Evolutionary conservation across 495 filamentous ascomycete genomes (phyloP).

Genomic region (Acidomyces sp.): DNA sequence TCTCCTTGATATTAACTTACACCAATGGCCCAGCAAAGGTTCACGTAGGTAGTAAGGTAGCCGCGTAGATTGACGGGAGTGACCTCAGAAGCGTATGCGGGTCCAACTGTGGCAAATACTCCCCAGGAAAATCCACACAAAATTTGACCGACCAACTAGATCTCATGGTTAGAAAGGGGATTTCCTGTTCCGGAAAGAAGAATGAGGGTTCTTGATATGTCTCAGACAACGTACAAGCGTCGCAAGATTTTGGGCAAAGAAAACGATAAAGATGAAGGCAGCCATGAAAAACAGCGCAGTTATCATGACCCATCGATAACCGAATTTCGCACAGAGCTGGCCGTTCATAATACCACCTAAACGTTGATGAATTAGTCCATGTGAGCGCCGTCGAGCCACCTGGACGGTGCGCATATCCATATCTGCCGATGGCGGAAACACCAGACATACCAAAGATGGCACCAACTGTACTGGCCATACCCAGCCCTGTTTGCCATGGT

Average conservation of each 20-base stretch:
- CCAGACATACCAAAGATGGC: slow-evolving; percentile 1
- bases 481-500: slow-evolving; percentile 1
- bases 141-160: slow-evolving; percentile 27
- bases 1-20: too few species aligned
- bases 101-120: slow-evolving; percentile 21
- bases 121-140: slow-evolving; percentile 22
- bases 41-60: slow-evolving; percentile 28
- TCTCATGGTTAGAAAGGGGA: too few species aligned
- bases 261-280: slow-evolving; percentile 36
- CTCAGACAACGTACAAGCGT: too few species aligned
- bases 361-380: not conserved
- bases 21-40: slow-evolving; percentile 34
- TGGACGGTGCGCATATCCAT: too few species aligned
- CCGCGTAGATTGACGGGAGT: slow-evolving; percentile 9
- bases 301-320: slow-evolving; percentile 21
- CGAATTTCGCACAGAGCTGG: slow-evolving; percentile 12
- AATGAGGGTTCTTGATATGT: too few species aligned
- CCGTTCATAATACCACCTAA: slow-evolving; percentile 1
- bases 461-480: not conserved
- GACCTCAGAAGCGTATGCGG: slow-evolving; percentile 35
- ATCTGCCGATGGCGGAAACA: not conserved
- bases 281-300: slow-evolving; percentile 26
- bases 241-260: slow-evolving; percentile 31
- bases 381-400: too few species aligned
- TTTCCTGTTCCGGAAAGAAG: too few species aligned